Evolutionary conservation across 2,329 filamentous ascomycete species (phyloP).

Genomic region (Neofusicoccum kwambonambiense): DNA sequence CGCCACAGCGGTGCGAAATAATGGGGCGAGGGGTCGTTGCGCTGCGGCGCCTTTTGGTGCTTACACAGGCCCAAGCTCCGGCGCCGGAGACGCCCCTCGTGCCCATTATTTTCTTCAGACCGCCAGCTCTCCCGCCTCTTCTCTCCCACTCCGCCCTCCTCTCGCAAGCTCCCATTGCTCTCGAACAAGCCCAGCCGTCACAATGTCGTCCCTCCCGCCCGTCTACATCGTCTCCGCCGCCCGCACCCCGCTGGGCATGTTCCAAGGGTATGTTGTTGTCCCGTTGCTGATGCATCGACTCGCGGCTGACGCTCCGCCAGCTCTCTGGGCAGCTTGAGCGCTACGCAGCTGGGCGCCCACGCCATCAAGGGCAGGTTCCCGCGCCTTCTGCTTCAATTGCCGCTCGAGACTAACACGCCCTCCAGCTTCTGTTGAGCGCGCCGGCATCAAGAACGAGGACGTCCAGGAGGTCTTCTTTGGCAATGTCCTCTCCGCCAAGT

Average conservation of each 20-base stretch:
- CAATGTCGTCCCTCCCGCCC: slow-evolving; percentile 75
- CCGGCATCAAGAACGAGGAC: slow-evolving; percentile 81
- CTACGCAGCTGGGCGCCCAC: slow-evolving; percentile 81
- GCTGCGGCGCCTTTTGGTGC: neutral
- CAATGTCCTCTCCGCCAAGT: slow-evolving; percentile 97
- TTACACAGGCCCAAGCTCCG: slow-evolving; percentile 4
- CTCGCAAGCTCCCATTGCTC: neutral
- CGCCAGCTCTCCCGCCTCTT: slow-evolving; percentile 16
- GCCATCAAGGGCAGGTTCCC: slow-evolving; percentile 78
- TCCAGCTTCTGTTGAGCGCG: slow-evolving; percentile 75
- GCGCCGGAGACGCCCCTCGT: slow-evolving; percentile 14
- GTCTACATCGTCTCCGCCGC: slow-evolving; percentile 95
- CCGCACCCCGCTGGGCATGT: slow-evolving; percentile 89
- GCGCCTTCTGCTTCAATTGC: slow-evolving; percentile 19
- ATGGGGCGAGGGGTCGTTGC: slow-evolving; percentile 1
- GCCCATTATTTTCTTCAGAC: slow-evolving; percentile 13
- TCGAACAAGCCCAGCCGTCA: neutral
- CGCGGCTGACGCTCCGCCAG: slow-evolving; percentile 48
- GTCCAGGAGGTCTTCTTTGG: slow-evolving; percentile 97
- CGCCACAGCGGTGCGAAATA: neutral
- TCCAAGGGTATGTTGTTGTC: slow-evolving; percentile 70
- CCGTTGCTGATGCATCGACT: neutral
- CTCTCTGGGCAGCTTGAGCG: slow-evolving; percentile 82
- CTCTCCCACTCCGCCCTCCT: slow-evolving; percentile 2
- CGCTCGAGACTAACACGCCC: slow-evolving; percentile 22